These are phyloP conservation scores for Trypethelium eluteriae DNA, from an alignment of 495 filamentous ascomycete genomes.

Conservation along the genomic window DNA sequence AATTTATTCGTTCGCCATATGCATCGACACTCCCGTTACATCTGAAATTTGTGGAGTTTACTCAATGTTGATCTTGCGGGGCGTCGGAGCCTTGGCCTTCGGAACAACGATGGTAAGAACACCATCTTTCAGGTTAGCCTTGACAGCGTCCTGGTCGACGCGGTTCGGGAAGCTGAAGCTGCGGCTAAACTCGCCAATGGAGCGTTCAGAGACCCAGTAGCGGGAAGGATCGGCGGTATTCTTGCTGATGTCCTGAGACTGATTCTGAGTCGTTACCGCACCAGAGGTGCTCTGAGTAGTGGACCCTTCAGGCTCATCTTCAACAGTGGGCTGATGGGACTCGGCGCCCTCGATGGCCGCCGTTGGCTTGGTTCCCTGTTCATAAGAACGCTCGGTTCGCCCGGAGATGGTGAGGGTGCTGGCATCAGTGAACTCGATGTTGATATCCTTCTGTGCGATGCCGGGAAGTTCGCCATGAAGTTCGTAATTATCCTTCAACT, in stretches of 20 bases:
- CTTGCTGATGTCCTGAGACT: constrained; percentile 32
- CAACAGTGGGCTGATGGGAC: constrained; percentile 23
- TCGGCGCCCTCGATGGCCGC: constrained; percentile 23
- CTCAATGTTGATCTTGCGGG: constrained; percentile 51
- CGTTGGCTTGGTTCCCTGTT: constrained; percentile 40
- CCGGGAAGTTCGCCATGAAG: constrained; percentile 87
- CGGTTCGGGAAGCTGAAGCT: constrained; percentile 67
- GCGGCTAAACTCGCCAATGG: constrained; percentile 69
- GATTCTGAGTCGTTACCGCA: constrained; percentile 54
- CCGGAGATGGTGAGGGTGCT: constrained; percentile 71
- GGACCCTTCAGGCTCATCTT: constrained; percentile 30
- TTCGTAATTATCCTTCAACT: constrained; percentile 59
- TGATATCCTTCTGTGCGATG: constrained; percentile 64
- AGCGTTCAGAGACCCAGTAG: constrained; percentile 78
- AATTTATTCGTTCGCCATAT: not conserved
- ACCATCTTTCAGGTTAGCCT: constrained; percentile 66
- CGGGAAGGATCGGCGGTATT: constrained; percentile 30
- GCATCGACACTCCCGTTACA: not conserved
- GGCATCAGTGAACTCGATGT: constrained; percentile 76
- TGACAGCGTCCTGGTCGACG: constrained; percentile 71
- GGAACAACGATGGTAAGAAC: constrained; percentile 67
- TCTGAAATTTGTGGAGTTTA: constrained; percentile 30
- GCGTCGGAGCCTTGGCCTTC: constrained; percentile 53
- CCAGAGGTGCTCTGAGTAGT: constrained; percentile 28
- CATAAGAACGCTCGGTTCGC: constrained; percentile 45